These are phyloP conservation scores for Sphenostylis stenocarpa DNA, from an alignment of 306 rosid genomes.

Conservation along the genomic window DNA sequence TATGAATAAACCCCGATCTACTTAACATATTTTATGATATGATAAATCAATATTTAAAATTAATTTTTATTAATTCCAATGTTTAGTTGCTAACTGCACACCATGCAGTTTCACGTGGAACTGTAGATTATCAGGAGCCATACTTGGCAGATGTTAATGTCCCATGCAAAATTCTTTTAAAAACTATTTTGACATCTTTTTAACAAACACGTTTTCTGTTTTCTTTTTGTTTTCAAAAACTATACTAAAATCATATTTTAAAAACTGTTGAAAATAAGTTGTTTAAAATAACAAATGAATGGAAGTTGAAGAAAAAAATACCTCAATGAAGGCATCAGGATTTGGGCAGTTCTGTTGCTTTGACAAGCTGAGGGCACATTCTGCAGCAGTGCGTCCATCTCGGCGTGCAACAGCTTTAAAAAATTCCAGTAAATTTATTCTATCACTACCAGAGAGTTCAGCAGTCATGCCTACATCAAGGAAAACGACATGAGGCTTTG, in stretches of 20 bases:
- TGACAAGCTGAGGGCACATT: constrained; percentile 70
- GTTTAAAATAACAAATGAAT: background rate
- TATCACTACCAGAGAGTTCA: constrained; percentile 86
- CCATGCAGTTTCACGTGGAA: no score
- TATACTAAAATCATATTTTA: background rate
- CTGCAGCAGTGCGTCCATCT: constrained; percentile 96
- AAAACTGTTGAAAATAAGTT: background rate
- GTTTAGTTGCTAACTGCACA: no score
- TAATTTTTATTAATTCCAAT: no score
- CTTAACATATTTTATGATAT: no score
- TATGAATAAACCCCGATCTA: no score
- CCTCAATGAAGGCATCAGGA: constrained; percentile 94
- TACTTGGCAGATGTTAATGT: background rate
- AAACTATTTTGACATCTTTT: background rate
- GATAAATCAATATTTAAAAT: no score
- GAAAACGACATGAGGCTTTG: constrained; percentile 97
- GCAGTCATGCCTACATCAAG: constrained; percentile 99
- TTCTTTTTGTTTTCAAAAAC: background rate
- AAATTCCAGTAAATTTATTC: constrained; percentile 84
- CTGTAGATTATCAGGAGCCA: background rate
- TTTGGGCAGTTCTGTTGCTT: constrained; percentile 95
- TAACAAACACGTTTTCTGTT: background rate
- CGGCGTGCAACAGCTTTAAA: constrained; percentile 94
- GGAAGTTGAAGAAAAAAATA: constrained; percentile 21
- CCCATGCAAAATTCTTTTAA: background rate